Evolutionary conservation across 305 asterid species (phyloP).

Genomic region (Solanum hybrid): DNA sequence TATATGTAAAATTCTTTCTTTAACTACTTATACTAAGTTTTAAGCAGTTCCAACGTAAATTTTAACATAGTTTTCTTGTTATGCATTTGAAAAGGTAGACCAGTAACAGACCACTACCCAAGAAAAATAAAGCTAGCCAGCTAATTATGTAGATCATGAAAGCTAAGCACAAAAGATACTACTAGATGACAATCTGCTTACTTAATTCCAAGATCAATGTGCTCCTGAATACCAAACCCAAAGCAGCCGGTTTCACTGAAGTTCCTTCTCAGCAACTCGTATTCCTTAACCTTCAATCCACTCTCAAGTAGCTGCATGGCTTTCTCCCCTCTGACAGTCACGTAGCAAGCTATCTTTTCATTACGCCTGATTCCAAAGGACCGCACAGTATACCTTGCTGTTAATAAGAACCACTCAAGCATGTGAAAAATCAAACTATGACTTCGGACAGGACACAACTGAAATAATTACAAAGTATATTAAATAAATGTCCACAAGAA

Average conservation of each 20-base stretch:
- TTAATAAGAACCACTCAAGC: background rate
- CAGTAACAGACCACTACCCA: background rate
- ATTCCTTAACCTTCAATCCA: slow-evolving; percentile 80
- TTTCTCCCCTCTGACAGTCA: slow-evolving; percentile 76
- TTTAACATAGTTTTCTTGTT: background rate
- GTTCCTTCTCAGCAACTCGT: slow-evolving; percentile 59
- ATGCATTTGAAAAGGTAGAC: background rate
- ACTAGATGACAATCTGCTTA: slow-evolving; percentile 18
- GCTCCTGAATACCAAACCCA: slow-evolving; percentile 80
- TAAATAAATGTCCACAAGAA: background rate
- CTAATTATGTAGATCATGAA: background rate
- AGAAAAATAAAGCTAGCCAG: background rate
- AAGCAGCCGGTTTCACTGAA: slow-evolving; percentile 82
- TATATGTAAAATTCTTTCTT: background rate
- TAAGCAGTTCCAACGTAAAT: background rate
- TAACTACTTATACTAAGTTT: background rate
- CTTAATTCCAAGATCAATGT: slow-evolving; percentile 84
- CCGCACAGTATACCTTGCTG: slow-evolving; percentile 74
- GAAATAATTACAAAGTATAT: background rate
- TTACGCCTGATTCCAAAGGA: slow-evolving; percentile 80
- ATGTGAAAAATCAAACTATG: background rate
- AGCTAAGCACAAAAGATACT: background rate
- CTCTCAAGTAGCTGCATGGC: slow-evolving; percentile 85
- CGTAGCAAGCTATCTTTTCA: slow-evolving; percentile 77
- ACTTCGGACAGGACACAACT: background rate